Evolutionary conservation across 345 rosid genomes (phyloP).

Genomic region (Psidium friedrichsthalianum): DNA sequence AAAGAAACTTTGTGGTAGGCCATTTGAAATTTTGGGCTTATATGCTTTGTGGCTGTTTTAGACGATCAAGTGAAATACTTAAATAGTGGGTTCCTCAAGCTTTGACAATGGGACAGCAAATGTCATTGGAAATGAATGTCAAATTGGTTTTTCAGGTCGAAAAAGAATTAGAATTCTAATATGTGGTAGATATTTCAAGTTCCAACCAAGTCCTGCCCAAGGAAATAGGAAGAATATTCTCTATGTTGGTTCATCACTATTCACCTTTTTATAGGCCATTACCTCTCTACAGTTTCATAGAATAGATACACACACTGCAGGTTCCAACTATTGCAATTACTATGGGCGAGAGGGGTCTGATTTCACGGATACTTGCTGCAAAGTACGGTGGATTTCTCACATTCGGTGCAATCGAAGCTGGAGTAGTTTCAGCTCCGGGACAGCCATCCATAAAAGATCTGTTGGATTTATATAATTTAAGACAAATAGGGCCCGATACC

Average conservation of each 20-base stretch:
- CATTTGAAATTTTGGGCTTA: neutral
- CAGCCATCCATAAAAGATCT: conserved; percentile 44
- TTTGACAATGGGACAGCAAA: neutral
- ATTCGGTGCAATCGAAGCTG: conserved; percentile 42
- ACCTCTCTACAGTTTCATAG: neutral
- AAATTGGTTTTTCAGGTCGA: neutral
- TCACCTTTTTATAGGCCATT: neutral
- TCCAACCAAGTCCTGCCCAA: neutral
- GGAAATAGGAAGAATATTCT: neutral
- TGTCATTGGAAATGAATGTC: neutral
- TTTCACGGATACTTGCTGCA: conserved; percentile 45
- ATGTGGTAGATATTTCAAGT: neutral
- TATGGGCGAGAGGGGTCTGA: conserved; percentile 54
- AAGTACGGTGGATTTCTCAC: conserved; percentile 55
- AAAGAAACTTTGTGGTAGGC: neutral
- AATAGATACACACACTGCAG: conserved; percentile 12
- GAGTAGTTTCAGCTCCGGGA: conserved; percentile 44
- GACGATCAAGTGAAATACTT: neutral
- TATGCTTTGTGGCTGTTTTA: neutral
- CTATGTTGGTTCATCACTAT: neutral
- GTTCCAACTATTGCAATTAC: conserved; percentile 49
- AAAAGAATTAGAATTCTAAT: neutral
- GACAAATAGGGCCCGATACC: conserved; percentile 42
- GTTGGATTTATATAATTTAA: conserved; percentile 38
- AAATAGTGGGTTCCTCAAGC: neutral